Conservation (phyloP, 495 filamentous ascomycete genomes). For the Xylaria bambusicola region DNA sequence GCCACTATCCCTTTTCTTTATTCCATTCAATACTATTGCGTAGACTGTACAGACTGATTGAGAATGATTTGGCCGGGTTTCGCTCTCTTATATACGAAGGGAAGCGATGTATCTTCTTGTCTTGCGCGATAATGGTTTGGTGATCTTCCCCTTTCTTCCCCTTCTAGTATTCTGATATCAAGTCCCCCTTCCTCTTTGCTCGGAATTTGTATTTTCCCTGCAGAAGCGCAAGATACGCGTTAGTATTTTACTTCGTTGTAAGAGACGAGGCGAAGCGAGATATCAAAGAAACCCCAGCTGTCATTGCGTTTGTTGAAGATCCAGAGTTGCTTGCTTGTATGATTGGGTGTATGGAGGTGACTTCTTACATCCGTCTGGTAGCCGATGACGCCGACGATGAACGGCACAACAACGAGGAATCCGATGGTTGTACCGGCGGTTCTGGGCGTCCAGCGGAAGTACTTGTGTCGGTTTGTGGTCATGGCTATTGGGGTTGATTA, state of each 20-base stretch:
- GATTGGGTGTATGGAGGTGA: conserved; percentile 39
- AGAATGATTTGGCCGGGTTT: conserved; percentile 4
- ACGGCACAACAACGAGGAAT: conserved; percentile 72
- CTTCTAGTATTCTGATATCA: conserved; percentile 71
- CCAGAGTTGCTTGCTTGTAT: no score
- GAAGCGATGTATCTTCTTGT: not conserved
- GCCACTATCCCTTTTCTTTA: no score
- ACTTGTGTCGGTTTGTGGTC: conserved; percentile 83
- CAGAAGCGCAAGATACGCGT: not conserved
- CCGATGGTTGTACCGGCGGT: conserved; percentile 76
- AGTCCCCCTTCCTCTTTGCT: conserved; percentile 84
- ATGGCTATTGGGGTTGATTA: conserved; percentile 60
- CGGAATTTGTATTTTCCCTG: conserved; percentile 87
- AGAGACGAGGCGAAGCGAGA: no score
- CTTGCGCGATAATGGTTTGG: not conserved
- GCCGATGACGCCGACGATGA: conserved; percentile 65
- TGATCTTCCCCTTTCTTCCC: not conserved
- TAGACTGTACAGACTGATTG: no score
- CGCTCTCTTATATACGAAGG: conserved; percentile 35
- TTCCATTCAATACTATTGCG: no score
- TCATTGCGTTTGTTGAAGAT: no score
- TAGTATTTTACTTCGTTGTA: no score
- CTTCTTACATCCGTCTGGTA: conserved; percentile 80
- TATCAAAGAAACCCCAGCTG: no score
- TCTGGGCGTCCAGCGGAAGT: conserved; percentile 88